Conservation (phyloP, 805 yeast genomes). For the Cyberlindnera misumaiensis region DNA sequence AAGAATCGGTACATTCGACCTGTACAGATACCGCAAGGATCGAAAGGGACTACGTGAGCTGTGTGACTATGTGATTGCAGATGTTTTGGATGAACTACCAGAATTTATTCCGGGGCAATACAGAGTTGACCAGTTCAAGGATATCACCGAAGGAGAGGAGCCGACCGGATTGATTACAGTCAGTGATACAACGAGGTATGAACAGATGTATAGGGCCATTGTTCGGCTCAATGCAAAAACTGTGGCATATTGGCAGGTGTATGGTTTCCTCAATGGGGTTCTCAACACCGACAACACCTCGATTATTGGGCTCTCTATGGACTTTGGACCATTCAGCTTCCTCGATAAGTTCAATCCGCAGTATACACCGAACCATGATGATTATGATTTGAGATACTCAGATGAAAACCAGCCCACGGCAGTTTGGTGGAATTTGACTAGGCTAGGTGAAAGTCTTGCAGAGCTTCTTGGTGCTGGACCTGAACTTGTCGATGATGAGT, state of each 20-base stretch:
- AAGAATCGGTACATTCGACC: slow-evolving; percentile 82
- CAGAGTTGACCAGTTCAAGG: slow-evolving; percentile 16
- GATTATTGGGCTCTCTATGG: slow-evolving; percentile 79
- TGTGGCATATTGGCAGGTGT: slow-evolving; percentile 82
- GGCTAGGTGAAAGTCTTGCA: slow-evolving; percentile 78
- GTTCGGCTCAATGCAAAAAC: slow-evolving; percentile 67
- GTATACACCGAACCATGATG: slow-evolving; percentile 89
- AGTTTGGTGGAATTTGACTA: slow-evolving; percentile 88
- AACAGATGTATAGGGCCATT: slow-evolving; percentile 63
- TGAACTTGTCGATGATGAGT: slow-evolving; percentile 37
- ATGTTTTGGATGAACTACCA: slow-evolving; percentile 42
- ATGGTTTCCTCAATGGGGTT: slow-evolving; percentile 92
- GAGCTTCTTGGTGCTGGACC: slow-evolving; percentile 73
- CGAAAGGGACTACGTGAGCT: slow-evolving; percentile 52
- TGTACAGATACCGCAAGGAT: slow-evolving; percentile 69
- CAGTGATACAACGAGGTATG: slow-evolving; percentile 51
- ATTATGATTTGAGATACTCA: slow-evolving; percentile 60
- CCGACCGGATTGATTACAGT: slow-evolving; percentile 14
- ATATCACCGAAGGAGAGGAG: slow-evolving; percentile 18
- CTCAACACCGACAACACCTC: slow-evolving; percentile 93
- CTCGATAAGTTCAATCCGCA: slow-evolving; percentile 78
- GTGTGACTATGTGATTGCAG: slow-evolving; percentile 65
- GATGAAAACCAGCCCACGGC: slow-evolving; percentile 80
- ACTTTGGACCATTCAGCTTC: slow-evolving; percentile 92
- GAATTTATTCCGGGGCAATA: slow-evolving; percentile 18